Base-by-base conservation (phyloP, 805 yeast genomes). In the Metschnikowia sp. region DNA sequence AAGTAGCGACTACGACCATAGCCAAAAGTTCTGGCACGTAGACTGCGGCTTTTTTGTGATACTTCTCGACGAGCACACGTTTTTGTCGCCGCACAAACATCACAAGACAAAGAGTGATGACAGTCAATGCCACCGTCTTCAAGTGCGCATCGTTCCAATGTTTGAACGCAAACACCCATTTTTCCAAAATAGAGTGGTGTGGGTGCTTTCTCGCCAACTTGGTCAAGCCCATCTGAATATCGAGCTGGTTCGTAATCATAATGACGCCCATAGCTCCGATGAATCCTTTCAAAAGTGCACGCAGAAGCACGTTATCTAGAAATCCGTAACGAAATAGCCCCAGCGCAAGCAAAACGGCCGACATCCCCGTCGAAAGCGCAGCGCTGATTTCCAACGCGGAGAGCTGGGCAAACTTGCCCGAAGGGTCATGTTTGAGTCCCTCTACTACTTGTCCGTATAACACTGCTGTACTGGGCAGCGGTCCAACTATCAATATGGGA, bases 401-500 rank as follows among this genome's bases (percentile, higher is more conserved):
- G 69, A 68, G 54, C 70, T 81, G 19, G 69, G 74, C 22, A 75
- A 56, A 39, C 75, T 62, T n/a, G 75, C 79, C 49, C n/a, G 45
- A 28, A 4, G 44, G 12, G 12, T 54, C 51, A 35, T 60, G 59
- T 13, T 52, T 39, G 7, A 63, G 41, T 4, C 39, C 31, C 44
- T 84, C 86, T 9, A 88, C 79, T 0, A 85, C 81, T 56, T 86
- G 92, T 1, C 96, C 96, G 26, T 86, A 82, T 11, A 90, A 82
- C 56, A 91, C 71, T 0, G 95, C 87, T 8, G 88, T 82, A 0
- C 96, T 91, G 15, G 92, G 91, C 63, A 90, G 95, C 1, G 97
- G 96, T 0, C 96, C 96, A 15, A 90, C 95, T 35, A 89, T 82
- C 85, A 90, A 81, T 49, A 84, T 84, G 0, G 96, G 96, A 1